Evolutionary conservation across 108 stramenopile species (phyloP).

Genomic region (Cyclotella baltica): DNA sequence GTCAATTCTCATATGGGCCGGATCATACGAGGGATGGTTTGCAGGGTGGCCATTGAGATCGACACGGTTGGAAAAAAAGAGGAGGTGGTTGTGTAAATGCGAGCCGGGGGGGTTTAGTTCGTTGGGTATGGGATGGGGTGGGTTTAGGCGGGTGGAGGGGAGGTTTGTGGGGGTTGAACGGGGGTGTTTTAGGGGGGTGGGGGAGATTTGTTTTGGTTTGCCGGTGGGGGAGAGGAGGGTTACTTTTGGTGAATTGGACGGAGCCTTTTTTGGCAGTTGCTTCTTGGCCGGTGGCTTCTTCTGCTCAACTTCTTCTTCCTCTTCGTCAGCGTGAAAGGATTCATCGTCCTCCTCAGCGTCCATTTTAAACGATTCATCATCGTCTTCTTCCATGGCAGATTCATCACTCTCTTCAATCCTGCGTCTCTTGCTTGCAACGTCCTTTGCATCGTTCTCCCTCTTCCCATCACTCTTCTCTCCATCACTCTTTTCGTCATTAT

Average conservation of each 20-base stretch:
- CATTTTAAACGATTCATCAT: slow-evolving; percentile 40
- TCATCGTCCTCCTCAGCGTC: slow-evolving; percentile 42
- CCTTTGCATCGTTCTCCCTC: not conserved
- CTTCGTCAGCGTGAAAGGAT: slow-evolving; percentile 51
- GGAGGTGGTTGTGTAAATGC: slow-evolving; percentile 91
- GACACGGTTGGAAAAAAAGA: slow-evolving; percentile 73
- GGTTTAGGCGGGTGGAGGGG: not conserved
- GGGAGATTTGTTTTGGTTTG: not conserved
- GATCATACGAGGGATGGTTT: slow-evolving; percentile 85
- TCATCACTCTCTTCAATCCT: slow-evolving; percentile 41
- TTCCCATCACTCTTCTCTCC: not conserved
- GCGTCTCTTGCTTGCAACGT: slow-evolving; percentile 8
- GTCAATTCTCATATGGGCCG: slow-evolving; percentile 84
- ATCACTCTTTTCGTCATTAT: not conserved
- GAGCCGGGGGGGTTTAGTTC: slow-evolving; percentile 59
- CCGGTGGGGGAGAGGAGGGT: not conserved
- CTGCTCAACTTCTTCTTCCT: slow-evolving; percentile 6
- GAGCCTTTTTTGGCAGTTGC: not conserved
- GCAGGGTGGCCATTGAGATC: slow-evolving; percentile 70
- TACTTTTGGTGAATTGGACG: not conserved
- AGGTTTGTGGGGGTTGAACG: slow-evolving; percentile 16
- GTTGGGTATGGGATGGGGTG: slow-evolving; percentile 13
- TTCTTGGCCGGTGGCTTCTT: too few species aligned
- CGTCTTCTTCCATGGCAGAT: slow-evolving; percentile 48
- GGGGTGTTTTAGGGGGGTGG: slow-evolving; percentile 2